Evolutionary conservation across 2,329 filamentous ascomycete species (phyloP).

Genomic region (Diaporthe aspalathi): DNA sequence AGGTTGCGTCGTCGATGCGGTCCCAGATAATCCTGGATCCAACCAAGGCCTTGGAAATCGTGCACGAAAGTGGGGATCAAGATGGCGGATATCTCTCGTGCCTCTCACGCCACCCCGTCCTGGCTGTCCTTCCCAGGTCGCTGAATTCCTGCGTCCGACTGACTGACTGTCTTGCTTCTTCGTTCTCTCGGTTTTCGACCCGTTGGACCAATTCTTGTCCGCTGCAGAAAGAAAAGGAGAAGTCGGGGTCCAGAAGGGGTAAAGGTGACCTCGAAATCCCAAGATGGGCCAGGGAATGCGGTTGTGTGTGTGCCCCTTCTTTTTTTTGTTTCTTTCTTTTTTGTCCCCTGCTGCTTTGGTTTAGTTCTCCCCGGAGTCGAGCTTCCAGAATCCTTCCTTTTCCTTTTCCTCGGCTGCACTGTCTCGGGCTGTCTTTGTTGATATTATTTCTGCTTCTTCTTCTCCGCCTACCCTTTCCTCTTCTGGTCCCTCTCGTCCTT

Average conservation of each 20-base stretch:
- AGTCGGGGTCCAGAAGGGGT: slow-evolving; percentile 16
- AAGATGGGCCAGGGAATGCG: background rate
- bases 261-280: slow-evolving; percentile 15
- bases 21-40: background rate
- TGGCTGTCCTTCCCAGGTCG: no score
- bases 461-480: background rate
- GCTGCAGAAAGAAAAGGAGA: background rate
- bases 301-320: background rate
- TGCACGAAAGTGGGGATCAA: background rate
- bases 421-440: background rate
- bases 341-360: slow-evolving; percentile 15
- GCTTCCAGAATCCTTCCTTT: background rate
- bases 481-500: background rate
- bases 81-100: slow-evolving; percentile 24
- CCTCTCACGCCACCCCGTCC: background rate
- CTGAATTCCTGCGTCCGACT: no score
- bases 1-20: background rate
- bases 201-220: background rate
- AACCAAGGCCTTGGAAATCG: background rate
- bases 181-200: background rate
- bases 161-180: background rate
- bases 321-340: slow-evolving; percentile 4
- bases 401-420: background rate
- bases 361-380: background rate
- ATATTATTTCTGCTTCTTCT: background rate